phyloP scores from a whole-genome alignment of 2,329 filamentous ascomycete species.

The Tolypocladium capitatum region DNA sequence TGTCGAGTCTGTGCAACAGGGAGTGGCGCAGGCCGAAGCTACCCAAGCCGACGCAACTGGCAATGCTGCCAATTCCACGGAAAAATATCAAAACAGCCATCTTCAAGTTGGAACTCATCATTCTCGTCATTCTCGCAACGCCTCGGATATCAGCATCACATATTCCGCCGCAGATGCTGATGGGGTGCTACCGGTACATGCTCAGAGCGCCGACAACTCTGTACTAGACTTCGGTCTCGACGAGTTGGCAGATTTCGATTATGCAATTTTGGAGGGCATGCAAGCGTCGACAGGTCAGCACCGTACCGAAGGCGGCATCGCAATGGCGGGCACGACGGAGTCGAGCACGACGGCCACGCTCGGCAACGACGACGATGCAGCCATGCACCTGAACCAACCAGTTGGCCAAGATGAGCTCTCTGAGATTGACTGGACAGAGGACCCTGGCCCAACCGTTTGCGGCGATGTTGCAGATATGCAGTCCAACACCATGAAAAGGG shows the following conservation, averaged over 20 bases:
- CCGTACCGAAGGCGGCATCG: neutral
- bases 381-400: neutral
- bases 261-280: neutral
- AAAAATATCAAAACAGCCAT: no score
- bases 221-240: constrained; percentile 13
- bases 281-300: neutral
- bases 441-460: neutral
- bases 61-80: neutral
- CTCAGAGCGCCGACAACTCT: constrained; percentile 12
- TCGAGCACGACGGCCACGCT: neutral
- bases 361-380: neutral
- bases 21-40: neutral
- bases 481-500: neutral
- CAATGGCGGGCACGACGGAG: neutral
- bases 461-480: neutral
- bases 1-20: neutral
- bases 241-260: constrained; percentile 6
- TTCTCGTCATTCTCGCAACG: neutral
- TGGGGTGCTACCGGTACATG: constrained; percentile 9
- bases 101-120: constrained; percentile 4
- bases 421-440: constrained; percentile 4
- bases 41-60: neutral
- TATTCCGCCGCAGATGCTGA: constrained; percentile 14
- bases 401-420: neutral
- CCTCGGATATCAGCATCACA: constrained; percentile 3